A percentile compares a stretch with the other conserved stretches of the same genome.
phyloP scores from a whole-genome alignment of 2,329 filamentous ascomycete species.

The Boeremia lycopersici region DNA sequence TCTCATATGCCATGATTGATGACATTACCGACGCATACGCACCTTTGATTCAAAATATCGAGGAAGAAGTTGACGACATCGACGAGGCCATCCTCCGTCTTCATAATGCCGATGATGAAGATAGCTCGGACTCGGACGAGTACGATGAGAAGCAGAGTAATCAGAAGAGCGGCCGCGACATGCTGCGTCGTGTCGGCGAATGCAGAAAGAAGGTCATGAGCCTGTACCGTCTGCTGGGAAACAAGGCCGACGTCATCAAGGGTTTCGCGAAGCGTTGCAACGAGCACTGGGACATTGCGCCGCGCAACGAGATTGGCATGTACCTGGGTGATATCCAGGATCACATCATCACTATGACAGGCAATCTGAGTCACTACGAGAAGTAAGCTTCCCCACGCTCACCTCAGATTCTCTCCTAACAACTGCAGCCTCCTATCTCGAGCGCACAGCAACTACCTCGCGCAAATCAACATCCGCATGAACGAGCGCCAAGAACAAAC shows the following conservation, averaged over 20 bases:
- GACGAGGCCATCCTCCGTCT: slow-evolving; percentile 88
- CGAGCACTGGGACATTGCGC: slow-evolving; percentile 96
- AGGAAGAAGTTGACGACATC: slow-evolving; percentile 96
- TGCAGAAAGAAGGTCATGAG: slow-evolving; percentile 98
- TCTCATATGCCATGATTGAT: slow-evolving; percentile 96
- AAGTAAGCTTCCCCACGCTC: slow-evolving; percentile 65
- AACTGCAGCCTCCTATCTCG: slow-evolving; percentile 76
- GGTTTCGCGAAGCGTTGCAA: slow-evolving; percentile 98
- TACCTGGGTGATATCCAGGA: slow-evolving; percentile 99
- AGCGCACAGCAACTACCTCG: slow-evolving; percentile 96
- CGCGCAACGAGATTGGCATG: slow-evolving; percentile 92
- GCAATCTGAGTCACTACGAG: slow-evolving; percentile 93
- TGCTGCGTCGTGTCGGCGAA: slow-evolving; percentile 90
- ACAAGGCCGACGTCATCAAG: slow-evolving; percentile 99
- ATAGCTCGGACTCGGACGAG: slow-evolving; percentile 39
- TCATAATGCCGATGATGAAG: slow-evolving; percentile 66
- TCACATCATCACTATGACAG: slow-evolving; percentile 98
- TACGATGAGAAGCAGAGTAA: slow-evolving; percentile 47
- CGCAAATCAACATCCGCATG: slow-evolving; percentile 98
- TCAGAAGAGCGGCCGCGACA: slow-evolving; percentile 66
- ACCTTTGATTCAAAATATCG: slow-evolving; percentile 88
- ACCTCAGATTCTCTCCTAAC: slow-evolving; percentile 17
- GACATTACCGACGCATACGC: slow-evolving; percentile 97
- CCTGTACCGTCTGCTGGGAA: slow-evolving; percentile 87
- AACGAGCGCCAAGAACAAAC: slow-evolving; percentile 97